These are phyloP conservation scores for Nicotiana paniculata DNA, from an alignment of 257 asterid species.

Conservation along the genomic window DNA sequence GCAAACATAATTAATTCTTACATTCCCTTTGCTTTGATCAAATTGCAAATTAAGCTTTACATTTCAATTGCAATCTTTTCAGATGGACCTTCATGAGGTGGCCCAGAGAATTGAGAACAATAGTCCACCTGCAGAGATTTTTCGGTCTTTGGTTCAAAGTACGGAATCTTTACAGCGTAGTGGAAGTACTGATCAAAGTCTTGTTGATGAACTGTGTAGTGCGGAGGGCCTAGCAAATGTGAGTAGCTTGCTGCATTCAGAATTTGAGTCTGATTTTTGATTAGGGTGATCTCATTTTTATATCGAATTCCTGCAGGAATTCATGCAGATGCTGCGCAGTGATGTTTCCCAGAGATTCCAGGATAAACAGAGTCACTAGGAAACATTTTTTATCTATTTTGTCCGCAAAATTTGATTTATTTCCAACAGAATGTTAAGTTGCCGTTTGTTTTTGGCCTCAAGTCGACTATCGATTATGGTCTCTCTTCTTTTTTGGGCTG, in stretches of 20 bases:
- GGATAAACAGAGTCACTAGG: constrained; percentile 19
- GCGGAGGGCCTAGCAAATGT: constrained; percentile 46
- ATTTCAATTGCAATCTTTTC: constrained; percentile 11
- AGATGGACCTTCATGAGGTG: constrained; percentile 35
- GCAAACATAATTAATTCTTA: neutral
- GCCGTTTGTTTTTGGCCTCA: neutral
- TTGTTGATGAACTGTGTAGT: constrained; percentile 36
- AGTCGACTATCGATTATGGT: neutral
- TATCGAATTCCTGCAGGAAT: constrained; percentile 34
- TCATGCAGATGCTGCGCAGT: constrained; percentile 47
- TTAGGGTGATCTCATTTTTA: neutral
- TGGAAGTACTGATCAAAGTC: constrained; percentile 17
- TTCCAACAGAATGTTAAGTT: neutral
- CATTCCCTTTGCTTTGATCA: neutral
- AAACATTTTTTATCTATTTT: too few species aligned
- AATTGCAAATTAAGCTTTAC: neutral
- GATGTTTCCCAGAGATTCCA: constrained; percentile 38
- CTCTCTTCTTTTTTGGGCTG: neutral
- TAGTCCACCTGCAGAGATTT: constrained; percentile 37
- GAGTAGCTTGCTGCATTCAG: neutral
- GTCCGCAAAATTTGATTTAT: neutral
- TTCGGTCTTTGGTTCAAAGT: constrained; percentile 39
- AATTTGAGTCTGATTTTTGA: neutral
- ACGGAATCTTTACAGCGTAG: constrained; percentile 23
- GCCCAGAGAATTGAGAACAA: constrained; percentile 35